Evolutionary conservation across 1,139 yeast species (phyloP).

Genomic region (Kazachstania sp.): DNA sequence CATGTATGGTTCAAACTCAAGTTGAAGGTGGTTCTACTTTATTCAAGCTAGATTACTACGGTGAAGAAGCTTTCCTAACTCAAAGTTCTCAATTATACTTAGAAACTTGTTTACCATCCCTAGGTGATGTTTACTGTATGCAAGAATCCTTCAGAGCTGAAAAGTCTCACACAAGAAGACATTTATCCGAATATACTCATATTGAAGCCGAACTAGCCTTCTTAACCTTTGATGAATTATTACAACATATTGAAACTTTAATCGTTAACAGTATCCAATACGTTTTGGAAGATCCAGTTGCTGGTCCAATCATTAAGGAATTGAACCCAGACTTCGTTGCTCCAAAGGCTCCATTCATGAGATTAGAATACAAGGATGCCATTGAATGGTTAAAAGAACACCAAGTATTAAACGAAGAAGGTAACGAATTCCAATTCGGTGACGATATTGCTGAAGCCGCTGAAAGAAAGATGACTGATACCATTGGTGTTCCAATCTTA

Average conservation of each 20-base stretch:
- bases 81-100: conserved; percentile 95
- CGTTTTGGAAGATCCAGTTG: conserved; percentile 80
- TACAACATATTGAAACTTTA: conserved; percentile 74
- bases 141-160: conserved; percentile 99
- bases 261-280: conserved; percentile 62
- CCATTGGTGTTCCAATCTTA: conserved; percentile 83
- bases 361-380: conserved; percentile 87
- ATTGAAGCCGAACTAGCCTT: conserved; percentile 91
- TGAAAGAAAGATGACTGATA: conserved; percentile 96
- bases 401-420: conserved; percentile 89
- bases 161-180: conserved; percentile 98
- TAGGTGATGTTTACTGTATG: conserved; percentile 94
- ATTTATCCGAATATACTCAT: conserved; percentile 93
- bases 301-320: conserved; percentile 82
- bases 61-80: conserved; percentile 92
- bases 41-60: conserved; percentile 88
- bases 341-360: conserved; percentile 78
- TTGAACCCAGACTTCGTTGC: conserved; percentile 85
- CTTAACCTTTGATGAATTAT: conserved; percentile 75
- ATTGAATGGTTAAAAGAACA: conserved; percentile 95
- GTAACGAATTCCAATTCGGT: conserved; percentile 85
- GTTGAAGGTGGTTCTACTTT: conserved; percentile 99
- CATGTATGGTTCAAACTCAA: conserved; percentile 99
- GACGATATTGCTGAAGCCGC: conserved; percentile 99
- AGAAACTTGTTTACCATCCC: conserved; percentile 91